A percentile compares a stretch with the other conserved stretches of the same genome.
These are phyloP conservation scores for Backusella psychrophila DNA, from an alignment of 192 early-diverging fungal genomes.

Conservation along the genomic window DNA sequence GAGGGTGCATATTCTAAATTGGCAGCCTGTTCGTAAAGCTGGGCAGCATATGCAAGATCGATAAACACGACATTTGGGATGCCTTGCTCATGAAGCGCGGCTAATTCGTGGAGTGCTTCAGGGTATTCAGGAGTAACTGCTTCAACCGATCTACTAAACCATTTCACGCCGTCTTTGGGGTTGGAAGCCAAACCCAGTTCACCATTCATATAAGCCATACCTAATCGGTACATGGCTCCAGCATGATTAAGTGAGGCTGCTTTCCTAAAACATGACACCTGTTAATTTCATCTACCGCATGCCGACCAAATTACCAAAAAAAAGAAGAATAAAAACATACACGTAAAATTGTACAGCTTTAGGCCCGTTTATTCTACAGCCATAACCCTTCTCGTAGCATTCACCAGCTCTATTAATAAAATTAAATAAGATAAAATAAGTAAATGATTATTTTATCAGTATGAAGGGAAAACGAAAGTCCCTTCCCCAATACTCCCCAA, in stretches of 20 bases:
- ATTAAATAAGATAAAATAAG: background rate
- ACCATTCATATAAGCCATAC: conserved; percentile 57
- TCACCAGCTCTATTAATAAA: conserved; percentile 39
- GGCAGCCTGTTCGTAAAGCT: conserved; percentile 57
- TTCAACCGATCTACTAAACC: conserved; percentile 55
- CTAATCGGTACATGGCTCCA: conserved; percentile 64
- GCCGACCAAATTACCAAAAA: background rate
- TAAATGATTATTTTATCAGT: background rate
- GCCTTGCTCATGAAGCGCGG: conserved; percentile 49
- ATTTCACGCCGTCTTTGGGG: conserved; percentile 57
- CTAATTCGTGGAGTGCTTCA: conserved; percentile 57
- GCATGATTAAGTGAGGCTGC: conserved; percentile 65
- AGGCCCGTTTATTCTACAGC: conserved; percentile 48
- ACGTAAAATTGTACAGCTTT: conserved; percentile 67
- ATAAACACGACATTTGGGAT: conserved; percentile 56
- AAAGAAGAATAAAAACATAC: conserved; percentile 24
- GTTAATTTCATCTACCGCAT: background rate
- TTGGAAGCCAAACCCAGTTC: conserved; percentile 53
- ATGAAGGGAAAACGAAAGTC: background rate
- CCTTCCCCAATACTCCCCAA: background rate
- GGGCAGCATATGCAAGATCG: conserved; percentile 58
- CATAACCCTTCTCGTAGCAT: conserved; percentile 62
- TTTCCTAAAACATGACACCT: conserved; percentile 39
- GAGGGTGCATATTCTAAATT: conserved; percentile 61
- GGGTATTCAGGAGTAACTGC: conserved; percentile 55